Percentiles rank a stretch among this genome's conserved stretches.
Evolutionary conservation across 2,329 filamentous ascomycete species (phyloP).

Genomic region (Lasiodiplodia citricola): DNA sequence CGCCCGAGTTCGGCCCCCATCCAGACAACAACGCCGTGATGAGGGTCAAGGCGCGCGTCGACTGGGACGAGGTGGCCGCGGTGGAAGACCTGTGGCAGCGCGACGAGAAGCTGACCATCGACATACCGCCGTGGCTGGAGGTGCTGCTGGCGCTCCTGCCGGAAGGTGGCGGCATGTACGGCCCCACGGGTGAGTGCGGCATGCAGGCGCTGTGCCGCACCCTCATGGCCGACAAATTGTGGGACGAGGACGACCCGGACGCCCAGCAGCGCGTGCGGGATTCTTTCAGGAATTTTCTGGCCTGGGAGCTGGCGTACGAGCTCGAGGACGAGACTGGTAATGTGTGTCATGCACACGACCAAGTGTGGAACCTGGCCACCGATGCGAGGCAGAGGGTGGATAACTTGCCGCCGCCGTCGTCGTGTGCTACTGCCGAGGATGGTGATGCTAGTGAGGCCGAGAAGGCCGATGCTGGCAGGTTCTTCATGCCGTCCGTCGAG

Average conservation of each 20-base stretch:
- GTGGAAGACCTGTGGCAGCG: neutral
- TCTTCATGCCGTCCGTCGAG: neutral
- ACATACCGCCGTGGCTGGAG: neutral
- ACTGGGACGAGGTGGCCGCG: neutral
- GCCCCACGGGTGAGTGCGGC: neutral
- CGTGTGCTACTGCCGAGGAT: no score
- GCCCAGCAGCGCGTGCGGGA: neutral
- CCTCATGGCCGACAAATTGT: conserved; percentile 3
- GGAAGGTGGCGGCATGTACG: neutral
- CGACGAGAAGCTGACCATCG: neutral
- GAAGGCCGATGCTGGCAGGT: neutral
- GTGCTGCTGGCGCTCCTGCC: neutral
- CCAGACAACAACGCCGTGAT: neutral
- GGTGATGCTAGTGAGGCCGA: no score
- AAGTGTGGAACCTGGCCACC: neutral
- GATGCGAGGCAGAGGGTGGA: neutral
- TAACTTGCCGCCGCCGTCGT: neutral
- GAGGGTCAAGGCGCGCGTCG: neutral
- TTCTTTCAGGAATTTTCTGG: neutral
- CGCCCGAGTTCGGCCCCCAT: neutral
- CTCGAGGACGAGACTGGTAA: neutral
- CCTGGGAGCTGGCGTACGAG: conserved; percentile 7
- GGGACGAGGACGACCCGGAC: neutral
- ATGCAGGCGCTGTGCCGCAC: conserved; percentile 3
- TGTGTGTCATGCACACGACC: neutral